Evolutionary conservation across 2,329 filamentous ascomycete genomes (phyloP), one percentile per base, ranked within the genome.

Genomic region (Fusarium nygamai): DNA sequence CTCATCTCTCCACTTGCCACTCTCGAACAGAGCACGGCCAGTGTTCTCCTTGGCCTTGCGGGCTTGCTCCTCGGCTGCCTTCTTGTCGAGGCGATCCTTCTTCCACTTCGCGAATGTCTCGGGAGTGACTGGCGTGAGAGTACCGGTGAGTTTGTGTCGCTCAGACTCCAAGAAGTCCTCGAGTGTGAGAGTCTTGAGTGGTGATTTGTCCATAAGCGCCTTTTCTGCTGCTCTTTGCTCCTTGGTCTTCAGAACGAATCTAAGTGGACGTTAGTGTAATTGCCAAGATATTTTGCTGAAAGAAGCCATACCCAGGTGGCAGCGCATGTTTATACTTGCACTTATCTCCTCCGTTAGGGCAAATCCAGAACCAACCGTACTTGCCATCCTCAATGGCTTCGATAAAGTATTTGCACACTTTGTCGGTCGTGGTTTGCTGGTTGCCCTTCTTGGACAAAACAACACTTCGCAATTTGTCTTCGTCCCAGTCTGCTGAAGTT

Each of bases 361-460:
- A 99, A 68, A 91, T 88, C 96, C 96, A 99, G 85, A 99, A 98
- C 96, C 96, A 99, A 72, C 96, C 96, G 80, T 99, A 99, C 85
- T 98, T 99, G 79, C 95, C 94, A 81, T 99, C 96, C 85, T 99
- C 96, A 72, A 99, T 96, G 33, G 96, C 96, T 77, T 95, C 92
- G 82, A 98, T 96, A 83, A 99, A 99, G 87, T 87, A 98, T 85
- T 98, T 99, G 94, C 96, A 99, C 76, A 99, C 96, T 85, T 98
- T 99, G 82, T 99, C 96, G 53, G 96, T 99, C 10, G 93, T 94
- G 29, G 95, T 98, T 82, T 92, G 92, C 69, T 97, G 96, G 84
- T 99, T 99, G 60, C 96, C 96, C 84, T 99, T 97, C 87, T 99
- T 99, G 79, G 93, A 97, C 82, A 97, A 78, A 31, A 99, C 94